These are phyloP conservation scores for Phialophora macrospora DNA, from an alignment of 2,329 filamentous ascomycete genomes.

Conservation along the genomic window DNA sequence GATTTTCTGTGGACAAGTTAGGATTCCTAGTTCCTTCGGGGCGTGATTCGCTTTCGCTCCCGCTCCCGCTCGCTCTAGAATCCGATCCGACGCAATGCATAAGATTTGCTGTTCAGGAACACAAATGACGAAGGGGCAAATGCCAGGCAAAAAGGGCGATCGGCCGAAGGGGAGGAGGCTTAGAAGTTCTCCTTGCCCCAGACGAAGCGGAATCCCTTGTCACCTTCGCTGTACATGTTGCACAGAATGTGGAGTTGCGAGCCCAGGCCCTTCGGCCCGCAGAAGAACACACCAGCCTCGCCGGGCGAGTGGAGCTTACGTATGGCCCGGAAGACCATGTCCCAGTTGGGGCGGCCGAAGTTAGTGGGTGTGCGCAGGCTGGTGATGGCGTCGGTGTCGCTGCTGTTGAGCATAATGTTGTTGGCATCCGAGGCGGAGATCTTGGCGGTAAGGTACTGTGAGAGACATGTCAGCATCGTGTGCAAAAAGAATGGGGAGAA, in stretches of 20 bases:
- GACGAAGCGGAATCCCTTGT: constrained; percentile 61
- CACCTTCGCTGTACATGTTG: constrained; percentile 77
- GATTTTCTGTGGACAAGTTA: constrained; percentile 14
- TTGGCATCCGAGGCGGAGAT: constrained; percentile 85
- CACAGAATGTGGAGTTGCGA: constrained; percentile 80
- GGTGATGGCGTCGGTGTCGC: constrained; percentile 82
- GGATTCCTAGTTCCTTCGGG: not conserved
- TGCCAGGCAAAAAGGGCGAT: constrained; percentile 4
- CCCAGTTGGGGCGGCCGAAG: constrained; percentile 86
- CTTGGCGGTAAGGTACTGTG: constrained; percentile 77
- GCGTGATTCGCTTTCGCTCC: not conserved
- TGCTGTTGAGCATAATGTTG: constrained; percentile 86
- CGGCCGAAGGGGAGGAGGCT: not conserved
- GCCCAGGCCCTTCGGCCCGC: constrained; percentile 78
- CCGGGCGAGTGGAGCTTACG: constrained; percentile 75
- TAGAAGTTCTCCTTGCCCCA: constrained; percentile 62
- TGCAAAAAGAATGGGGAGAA: not conserved
- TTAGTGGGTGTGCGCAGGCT: constrained; percentile 81
- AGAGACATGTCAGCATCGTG: not conserved
- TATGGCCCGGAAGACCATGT: constrained; percentile 85
- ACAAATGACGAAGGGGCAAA: constrained; percentile 3
- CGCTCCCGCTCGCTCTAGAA: not conserved
- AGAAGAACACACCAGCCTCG: constrained; percentile 82
- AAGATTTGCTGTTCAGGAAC: constrained; percentile 4
- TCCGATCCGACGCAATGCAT: constrained; percentile 9